Evolutionary conservation across 2,329 filamentous ascomycete species (phyloP).

Genomic region (Davidsoniella virescens): DNA sequence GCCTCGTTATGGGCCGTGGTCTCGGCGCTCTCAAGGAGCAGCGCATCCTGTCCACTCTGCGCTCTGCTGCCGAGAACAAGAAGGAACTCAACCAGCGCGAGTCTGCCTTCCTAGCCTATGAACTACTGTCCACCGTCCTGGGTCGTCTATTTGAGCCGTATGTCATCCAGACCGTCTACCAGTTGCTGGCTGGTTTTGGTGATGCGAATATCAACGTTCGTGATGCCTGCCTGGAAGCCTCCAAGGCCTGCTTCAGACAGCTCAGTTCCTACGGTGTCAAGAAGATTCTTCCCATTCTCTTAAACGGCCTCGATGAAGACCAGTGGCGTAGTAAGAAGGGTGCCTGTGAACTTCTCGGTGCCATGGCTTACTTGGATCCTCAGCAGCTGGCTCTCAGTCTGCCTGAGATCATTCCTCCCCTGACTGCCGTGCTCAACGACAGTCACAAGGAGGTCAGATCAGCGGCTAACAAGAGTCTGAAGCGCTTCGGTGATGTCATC

Average conservation of each 20-base stretch:
- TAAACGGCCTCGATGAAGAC: constrained; percentile 82
- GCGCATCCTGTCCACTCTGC: constrained; percentile 68
- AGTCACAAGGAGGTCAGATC: constrained; percentile 92
- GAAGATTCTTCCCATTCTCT: constrained; percentile 75
- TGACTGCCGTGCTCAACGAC: constrained; percentile 88
- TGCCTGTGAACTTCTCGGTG: constrained; percentile 86
- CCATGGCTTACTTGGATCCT: constrained; percentile 96
- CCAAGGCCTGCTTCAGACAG: constrained; percentile 85
- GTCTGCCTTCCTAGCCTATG: constrained; percentile 76
- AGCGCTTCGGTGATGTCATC: constrained; percentile 96
- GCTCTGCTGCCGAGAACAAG: constrained; percentile 79
- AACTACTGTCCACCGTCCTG: constrained; percentile 73
- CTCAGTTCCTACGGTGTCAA: constrained; percentile 94
- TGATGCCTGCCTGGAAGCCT: constrained; percentile 79
- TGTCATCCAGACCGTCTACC: constrained; percentile 85
- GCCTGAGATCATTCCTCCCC: constrained; percentile 89
- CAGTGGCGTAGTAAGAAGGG: constrained; percentile 99
- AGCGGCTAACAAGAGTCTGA: constrained; percentile 87
- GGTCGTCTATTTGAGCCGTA: constrained; percentile 90
- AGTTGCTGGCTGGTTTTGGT: constrained; percentile 76
- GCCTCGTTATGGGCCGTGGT: constrained; percentile 76
- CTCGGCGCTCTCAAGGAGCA: constrained; percentile 69
- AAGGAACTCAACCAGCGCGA: constrained; percentile 82
- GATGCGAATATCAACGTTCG: constrained; percentile 79
- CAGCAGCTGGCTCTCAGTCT: constrained; percentile 84